Conservation (phyloP, 306 rosid genomes). For the Gastrolobium villosum region DNA sequence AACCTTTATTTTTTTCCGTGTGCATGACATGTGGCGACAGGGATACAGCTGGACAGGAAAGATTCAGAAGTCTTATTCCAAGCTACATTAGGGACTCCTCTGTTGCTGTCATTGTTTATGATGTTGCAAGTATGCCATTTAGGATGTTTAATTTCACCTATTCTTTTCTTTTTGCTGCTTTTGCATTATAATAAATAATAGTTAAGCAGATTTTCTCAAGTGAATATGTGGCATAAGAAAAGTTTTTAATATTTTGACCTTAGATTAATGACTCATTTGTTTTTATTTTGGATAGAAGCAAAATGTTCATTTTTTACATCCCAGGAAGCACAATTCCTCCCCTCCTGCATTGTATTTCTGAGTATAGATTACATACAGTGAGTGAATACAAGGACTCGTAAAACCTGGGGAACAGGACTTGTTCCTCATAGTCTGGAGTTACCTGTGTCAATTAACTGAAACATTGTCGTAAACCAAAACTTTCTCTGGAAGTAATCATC, state of each 20-base stretch:
- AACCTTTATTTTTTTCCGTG: conserved; percentile 9
- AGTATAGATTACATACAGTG: neutral
- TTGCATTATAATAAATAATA: conserved; percentile 2
- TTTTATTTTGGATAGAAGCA: neutral
- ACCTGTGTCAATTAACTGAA: conserved; percentile 16
- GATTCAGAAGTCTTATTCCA: conserved; percentile 66
- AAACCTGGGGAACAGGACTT: conserved; percentile 1
- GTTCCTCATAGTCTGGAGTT: neutral
- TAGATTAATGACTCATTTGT: neutral
- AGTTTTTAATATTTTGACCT: neutral
- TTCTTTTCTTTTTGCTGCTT: conserved; percentile 31
- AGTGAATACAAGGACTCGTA: neutral
- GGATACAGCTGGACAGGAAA: conserved; percentile 67
- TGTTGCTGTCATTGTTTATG: conserved; percentile 61
- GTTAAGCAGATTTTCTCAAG: conserved; percentile 14
- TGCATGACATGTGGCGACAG: conserved; percentile 39
- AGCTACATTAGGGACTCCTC: conserved; percentile 65
- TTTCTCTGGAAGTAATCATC: neutral
- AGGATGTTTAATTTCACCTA: conserved; percentile 28
- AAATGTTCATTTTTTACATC: conserved; percentile 5
- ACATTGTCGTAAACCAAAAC: neutral
- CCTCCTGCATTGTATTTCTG: neutral
- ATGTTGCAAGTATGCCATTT: conserved; percentile 57
- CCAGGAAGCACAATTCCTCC: neutral
- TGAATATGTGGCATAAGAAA: conserved; percentile 1